Evolutionary conservation across 2,329 filamentous ascomycete species (phyloP).

Genomic region (Cladosporium colombiae): DNA sequence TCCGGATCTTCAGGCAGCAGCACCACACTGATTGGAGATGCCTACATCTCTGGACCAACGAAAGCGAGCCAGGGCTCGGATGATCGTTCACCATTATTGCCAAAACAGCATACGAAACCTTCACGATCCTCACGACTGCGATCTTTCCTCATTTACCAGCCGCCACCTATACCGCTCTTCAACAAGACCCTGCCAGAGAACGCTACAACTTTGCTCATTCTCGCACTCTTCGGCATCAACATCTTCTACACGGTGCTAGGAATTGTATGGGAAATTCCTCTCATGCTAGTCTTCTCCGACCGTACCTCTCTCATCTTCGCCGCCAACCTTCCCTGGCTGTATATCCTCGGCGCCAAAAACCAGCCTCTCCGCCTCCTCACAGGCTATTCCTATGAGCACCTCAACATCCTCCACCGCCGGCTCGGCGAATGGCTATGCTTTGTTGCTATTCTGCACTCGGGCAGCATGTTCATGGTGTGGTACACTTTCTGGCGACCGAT

Average conservation of each 20-base stretch:
- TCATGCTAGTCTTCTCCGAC: constrained; percentile 61
- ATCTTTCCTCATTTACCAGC: constrained; percentile 56
- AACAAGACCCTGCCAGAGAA: constrained; percentile 61
- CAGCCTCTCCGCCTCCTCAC: constrained; percentile 63
- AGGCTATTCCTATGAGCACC: constrained; percentile 64
- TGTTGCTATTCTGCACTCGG: constrained; percentile 58
- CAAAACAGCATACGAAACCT: constrained; percentile 5
- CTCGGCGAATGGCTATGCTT: constrained; percentile 64
- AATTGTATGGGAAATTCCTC: constrained; percentile 50
- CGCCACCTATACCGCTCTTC: constrained; percentile 57
- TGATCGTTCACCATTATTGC: not conserved
- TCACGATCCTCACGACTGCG: constrained; percentile 20
- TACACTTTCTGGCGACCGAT: constrained; percentile 49
- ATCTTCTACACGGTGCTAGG: constrained; percentile 59
- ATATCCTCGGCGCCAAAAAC: constrained; percentile 67
- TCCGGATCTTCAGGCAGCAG: constrained; percentile 14
- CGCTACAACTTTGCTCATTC: constrained; percentile 54
- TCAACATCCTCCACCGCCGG: constrained; percentile 66
- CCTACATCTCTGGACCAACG: not conserved
- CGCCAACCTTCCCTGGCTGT: constrained; percentile 56
- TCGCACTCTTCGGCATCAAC: constrained; percentile 56
- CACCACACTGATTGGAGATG: constrained; percentile 6
- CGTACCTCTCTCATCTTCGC: constrained; percentile 56
- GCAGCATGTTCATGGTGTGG: constrained; percentile 58
- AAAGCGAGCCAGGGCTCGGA: not conserved